Conservation (phyloP, 768 basidiomycete species). For the Hygrophoropsis aurantiaca region DNA sequence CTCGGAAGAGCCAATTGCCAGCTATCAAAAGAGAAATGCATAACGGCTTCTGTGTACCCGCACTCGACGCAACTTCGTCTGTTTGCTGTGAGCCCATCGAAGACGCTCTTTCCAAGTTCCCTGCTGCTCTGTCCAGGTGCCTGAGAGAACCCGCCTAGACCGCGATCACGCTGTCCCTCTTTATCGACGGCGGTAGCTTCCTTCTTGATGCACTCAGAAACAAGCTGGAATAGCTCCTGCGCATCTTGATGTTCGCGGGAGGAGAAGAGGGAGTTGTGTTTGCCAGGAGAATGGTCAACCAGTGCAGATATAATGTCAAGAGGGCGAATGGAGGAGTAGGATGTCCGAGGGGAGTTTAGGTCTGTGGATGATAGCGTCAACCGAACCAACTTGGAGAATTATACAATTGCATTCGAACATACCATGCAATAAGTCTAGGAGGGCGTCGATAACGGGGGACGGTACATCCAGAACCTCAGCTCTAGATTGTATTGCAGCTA, state of each 20-base stretch:
- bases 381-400: constrained; percentile 1
- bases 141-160: constrained; percentile 57
- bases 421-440: constrained; percentile 73
- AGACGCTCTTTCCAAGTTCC: constrained; percentile 66
- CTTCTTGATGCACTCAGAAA: constrained; percentile 86
- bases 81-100: constrained; percentile 90
- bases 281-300: constrained; percentile 50
- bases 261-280: constrained; percentile 66
- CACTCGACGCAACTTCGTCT: constrained; percentile 84
- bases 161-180: constrained; percentile 70
- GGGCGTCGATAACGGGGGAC: constrained; percentile 82
- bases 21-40: constrained; percentile 87
- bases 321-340: constrained; percentile 68
- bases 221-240: constrained; percentile 94
- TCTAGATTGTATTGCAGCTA: constrained; percentile 70
- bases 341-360: constrained; percentile 60
- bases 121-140: constrained; percentile 17
- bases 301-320: constrained; percentile 70
- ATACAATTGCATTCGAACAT: constrained; percentile 23
- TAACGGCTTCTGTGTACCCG: constrained; percentile 92
- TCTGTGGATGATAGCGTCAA: constrained; percentile 37
- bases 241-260: constrained; percentile 97
- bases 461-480: constrained; percentile 81
- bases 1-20: constrained; percentile 78
- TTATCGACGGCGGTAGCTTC: constrained; percentile 74